Percentiles rank a stretch among this genome's conserved stretches.
These are phyloP conservation scores for Canna indica DNA, from an alignment of 176 grass and related monocot genomes.

Conservation along the genomic window DNA sequence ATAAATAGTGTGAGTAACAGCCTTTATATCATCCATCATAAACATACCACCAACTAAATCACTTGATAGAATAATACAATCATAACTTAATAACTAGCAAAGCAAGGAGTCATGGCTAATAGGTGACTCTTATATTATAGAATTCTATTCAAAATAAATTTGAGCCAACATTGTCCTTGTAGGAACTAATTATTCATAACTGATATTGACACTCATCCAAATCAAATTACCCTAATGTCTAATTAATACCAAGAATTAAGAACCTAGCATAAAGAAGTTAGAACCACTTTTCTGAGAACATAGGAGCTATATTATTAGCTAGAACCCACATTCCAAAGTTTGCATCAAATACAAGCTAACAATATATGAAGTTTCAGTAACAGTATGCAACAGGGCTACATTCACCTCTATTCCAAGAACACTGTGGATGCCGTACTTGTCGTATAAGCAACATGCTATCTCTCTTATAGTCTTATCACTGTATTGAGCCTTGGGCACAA, in stretches of 20 bases:
- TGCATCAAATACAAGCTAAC: neutral
- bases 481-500: slow-evolving; percentile 92
- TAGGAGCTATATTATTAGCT: no score
- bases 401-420: slow-evolving; percentile 87
- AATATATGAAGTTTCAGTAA: neutral
- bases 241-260: slow-evolving; percentile 19
- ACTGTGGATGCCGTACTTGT: slow-evolving; percentile 78
- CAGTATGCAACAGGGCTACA: neutral
- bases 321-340: neutral
- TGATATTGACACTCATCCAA: no score
- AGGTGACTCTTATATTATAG: no score
- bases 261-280: neutral
- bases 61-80: no score
- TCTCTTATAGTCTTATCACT: slow-evolving; percentile 78
- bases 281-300: no score
- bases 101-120: no score
- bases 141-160: no score
- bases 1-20: slow-evolving; percentile 73
- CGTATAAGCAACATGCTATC: slow-evolving; percentile 64
- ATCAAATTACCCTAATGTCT: no score
- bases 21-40: slow-evolving; percentile 95
- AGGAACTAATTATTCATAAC: no score
- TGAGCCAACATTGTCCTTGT: no score
- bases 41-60: slow-evolving; percentile 15
- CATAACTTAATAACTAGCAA: no score